Conservation (phyloP, 163 green algal species). For the Prototheca cutis region DNA sequence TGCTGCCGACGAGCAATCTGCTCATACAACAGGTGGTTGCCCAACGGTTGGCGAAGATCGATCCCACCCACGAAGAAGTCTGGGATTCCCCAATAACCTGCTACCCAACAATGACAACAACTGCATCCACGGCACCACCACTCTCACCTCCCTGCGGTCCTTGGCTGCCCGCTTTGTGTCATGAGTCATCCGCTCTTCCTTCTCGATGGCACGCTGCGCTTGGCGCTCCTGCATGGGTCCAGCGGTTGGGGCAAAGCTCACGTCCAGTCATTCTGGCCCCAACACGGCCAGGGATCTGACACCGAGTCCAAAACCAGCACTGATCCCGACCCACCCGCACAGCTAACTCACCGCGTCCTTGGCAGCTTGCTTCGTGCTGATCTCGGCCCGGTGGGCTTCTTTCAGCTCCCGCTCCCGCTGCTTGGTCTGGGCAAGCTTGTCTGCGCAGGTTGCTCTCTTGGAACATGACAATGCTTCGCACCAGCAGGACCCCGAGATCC, state of each 20-base stretch:
- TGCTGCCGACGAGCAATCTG: slow-evolving; percentile 6
- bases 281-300: too few species aligned
- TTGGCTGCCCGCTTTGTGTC: slow-evolving; percentile 20
- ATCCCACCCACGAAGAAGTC: too few species aligned
- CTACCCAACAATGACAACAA: not conserved
- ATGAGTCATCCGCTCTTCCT: slow-evolving; percentile 20
- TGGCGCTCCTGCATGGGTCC: not conserved
- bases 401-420: slow-evolving; percentile 19
- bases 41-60: too few species aligned
- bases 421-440: slow-evolving; percentile 28
- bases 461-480: too few species aligned
- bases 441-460: too few species aligned
- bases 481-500: too few species aligned
- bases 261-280: too few species aligned
- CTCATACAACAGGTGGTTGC: too few species aligned
- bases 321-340: not conserved
- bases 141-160: slow-evolving; percentile 4
- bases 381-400: slow-evolving; percentile 8
- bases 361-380: not conserved
- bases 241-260: too few species aligned
- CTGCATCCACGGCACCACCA: not conserved
- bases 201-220: not conserved
- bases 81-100: too few species aligned
- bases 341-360: not conserved
- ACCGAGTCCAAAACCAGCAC: too few species aligned